Evolutionary conservation across 2,329 filamentous ascomycete genomes (phyloP), one percentile per base, ranked within the genome.

Genomic region (Fusarium sp.): DNA sequence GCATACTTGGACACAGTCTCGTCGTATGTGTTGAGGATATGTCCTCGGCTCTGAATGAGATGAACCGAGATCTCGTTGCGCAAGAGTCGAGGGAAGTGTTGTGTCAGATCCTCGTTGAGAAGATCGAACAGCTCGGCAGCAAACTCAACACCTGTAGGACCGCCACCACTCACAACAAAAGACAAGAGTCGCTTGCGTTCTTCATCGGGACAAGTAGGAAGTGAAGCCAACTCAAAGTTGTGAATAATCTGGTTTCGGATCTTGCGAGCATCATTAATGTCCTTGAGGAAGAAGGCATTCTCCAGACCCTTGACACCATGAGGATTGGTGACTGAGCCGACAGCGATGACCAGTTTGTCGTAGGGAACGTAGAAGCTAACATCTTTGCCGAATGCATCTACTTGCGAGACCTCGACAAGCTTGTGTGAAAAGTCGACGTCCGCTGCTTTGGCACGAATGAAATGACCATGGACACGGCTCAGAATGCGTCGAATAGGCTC

Each of bases 11-110:
- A 98, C 2, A 99, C 88, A 0, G 95, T 93, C 84, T 99, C 97
- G 75, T 99, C 97, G 81, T 99, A 99, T 0, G 97, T 99, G 85
- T 99, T 99, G 34, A 99, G 88, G 73, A 99, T 99, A 78, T 99
- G 97, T 45, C 93, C 92, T 68, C 97, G 91, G 79, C 95, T 97
- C 81, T 99, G 97, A 72, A 99, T 98, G 56, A 99, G 88, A 80
- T 99, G 97, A 1, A 99, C 96, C 0, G 97, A 98, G 58, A 99
- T 97, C 82, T 99, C 95, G 81, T 98, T 98, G 71, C 97, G 92
- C n/a, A 99, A 85, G 34, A 99, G 91, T 72, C 92, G 92, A 3
- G 97, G 97, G 83, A 98, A 99, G 77, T 93, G 91, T 62, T 89
- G 87, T 50, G 92, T 92, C 50, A 99, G 84, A 81, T 99, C 97